Conservation (phyloP, 2,329 filamentous ascomycete genomes). For the Colletotrichum godetiae region DNA sequence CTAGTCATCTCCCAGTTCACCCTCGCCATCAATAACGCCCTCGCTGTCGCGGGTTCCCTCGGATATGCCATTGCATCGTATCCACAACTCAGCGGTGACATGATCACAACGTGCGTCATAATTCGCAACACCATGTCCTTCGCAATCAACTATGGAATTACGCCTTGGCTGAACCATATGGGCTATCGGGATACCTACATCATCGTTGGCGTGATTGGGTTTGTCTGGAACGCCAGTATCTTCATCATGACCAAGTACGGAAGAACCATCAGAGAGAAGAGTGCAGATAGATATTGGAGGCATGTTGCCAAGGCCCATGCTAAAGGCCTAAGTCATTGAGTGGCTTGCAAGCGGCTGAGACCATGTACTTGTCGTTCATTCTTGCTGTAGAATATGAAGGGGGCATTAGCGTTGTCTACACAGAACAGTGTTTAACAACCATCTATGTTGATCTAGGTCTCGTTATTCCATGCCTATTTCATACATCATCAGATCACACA, state of each 20-base stretch:
- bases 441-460: too few species aligned
- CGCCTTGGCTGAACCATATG: conserved; percentile 45
- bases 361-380: not conserved
- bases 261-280: conserved; percentile 52
- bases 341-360: not conserved
- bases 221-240: conserved; percentile 53
- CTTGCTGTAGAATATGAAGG: not conserved
- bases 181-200: conserved; percentile 52
- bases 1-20: conserved; percentile 42
- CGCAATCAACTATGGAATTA: conserved; percentile 46
- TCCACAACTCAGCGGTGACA: conserved; percentile 42
- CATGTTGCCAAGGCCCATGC: conserved; percentile 45
- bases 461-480: not conserved
- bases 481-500: not conserved
- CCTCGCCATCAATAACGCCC: conserved; percentile 42
- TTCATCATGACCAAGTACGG: conserved; percentile 60
- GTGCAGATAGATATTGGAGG: conserved; percentile 49
- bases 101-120: conserved; percentile 45
- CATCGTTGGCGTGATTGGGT: conserved; percentile 47
- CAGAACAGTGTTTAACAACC: too few species aligned
- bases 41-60: conserved; percentile 41
- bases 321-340: conserved; percentile 37
- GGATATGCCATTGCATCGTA: conserved; percentile 47
- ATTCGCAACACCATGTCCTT: conserved; percentile 52
- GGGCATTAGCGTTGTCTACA: too few species aligned